Base-by-base conservation (phyloP, 768 basidiomycete species). In the Amanita thiersii region DNA sequence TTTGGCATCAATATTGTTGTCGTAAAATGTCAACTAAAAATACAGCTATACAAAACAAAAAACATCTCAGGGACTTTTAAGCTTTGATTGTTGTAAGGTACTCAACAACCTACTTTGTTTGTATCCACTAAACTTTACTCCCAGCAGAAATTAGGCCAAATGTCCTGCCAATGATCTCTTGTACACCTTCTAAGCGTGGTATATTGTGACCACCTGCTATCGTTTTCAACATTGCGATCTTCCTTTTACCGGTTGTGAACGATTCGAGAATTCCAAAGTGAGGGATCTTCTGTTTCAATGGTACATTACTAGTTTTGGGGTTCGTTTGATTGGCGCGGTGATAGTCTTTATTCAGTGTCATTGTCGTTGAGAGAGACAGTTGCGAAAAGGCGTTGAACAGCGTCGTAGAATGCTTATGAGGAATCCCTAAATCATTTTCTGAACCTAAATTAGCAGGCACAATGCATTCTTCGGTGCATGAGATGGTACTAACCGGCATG, bases 371-470 rank as follows among this genome's bases (percentile, higher is more conserved):
- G n/a, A 85, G 68, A 39, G 74, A 63, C 0, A 75, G 73, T 3
- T 74, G 70, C 10, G 86, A 55, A 43, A 89, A 73, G 0, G 72
- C 64, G 20, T 83, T 70, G 59, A 88, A 88, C 17, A 92, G 72
- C 0, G 65, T 59, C 10, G 69, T 64, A 0, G 88, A 80, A 55
- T 92, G 88, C 0, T 70, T 63, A 49, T 76, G 67, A 0, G 81
- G 79, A 35, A 91, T 88, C 36, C 86, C 80, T 50, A 62, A 66
- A 59, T 92, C 89, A 55, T 89, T 69, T 46, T 70, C 68, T 64
- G 43, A 20, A 7, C 5, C 3, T 10, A 7, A 28, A n/a, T 40
- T n/a, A 11, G 42, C 23, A 20, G 15, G 47, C 26, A 47, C 28
- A 43, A 11, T 32, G 28, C 24, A 33, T 3, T 20, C 28, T n/a